Conservation (phyloP, 306 rosid species). For the Citrullus amarus region DNA sequence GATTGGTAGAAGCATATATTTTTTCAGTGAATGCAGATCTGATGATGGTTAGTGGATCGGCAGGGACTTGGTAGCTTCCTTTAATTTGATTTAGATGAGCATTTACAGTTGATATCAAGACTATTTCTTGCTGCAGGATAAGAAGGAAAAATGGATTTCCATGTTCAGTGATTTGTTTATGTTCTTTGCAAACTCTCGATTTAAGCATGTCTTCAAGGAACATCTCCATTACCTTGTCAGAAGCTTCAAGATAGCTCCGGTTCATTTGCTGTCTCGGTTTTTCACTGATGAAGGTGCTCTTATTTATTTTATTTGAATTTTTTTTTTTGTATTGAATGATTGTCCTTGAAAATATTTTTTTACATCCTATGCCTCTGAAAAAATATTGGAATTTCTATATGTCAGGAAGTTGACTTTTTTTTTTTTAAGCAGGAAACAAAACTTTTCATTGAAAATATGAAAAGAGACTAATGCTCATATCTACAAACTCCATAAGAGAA, state of each 20-base stretch:
- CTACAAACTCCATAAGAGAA: no score
- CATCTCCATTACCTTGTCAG: constrained; percentile 55
- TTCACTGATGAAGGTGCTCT: constrained; percentile 73
- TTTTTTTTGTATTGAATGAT: not conserved
- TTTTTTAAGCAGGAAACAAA: no score
- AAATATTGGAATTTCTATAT: not conserved
- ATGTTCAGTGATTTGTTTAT: constrained; percentile 50
- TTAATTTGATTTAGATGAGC: not conserved
- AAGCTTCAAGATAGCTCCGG: constrained; percentile 50
- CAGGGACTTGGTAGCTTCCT: not conserved
- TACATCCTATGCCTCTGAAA: not conserved
- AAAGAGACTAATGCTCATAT: no score
- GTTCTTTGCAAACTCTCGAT: constrained; percentile 52
- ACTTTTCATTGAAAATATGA: no score
- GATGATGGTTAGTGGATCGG: constrained; percentile 38
- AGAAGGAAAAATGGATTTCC: constrained; percentile 44
- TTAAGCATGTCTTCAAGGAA: constrained; percentile 45
- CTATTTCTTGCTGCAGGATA: constrained; percentile 41
- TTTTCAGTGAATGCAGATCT: constrained; percentile 33
- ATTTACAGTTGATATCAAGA: not conserved
- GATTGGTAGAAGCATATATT: constrained; percentile 34
- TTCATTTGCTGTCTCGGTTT: constrained; percentile 42
- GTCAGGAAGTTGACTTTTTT: not conserved
- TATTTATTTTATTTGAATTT: not conserved
- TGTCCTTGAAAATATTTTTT: not conserved